Evolutionary conservation across 768 basidiomycete species (phyloP), one percentile per base, ranked within the genome.

Genomic region (Tricholoma saponaceum): DNA sequence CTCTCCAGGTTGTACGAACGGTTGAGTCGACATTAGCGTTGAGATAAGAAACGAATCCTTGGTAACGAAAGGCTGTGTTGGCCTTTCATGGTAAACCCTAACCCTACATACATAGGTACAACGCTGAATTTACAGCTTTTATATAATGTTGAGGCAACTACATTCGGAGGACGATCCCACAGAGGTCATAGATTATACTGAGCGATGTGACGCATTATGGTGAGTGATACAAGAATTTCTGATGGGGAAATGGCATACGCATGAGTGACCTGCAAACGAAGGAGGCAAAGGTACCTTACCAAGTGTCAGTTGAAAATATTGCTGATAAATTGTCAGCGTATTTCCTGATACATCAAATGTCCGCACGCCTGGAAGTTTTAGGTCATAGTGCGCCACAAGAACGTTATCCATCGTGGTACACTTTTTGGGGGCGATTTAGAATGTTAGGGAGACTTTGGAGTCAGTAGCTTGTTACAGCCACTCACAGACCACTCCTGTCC

Each of bases 1-100:
- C 66, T 94, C 90, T 47, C 92, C 91, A 7, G 91, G 74, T 67
- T 90, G 87, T 12, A 95, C 92, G 61, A 79, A 90, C 2, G 92
- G 90, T 53, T 75, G 75, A 50, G 68, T 66, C 9, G 71, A 66
- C 70, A 70, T 73, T 28, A 22, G 56, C 3, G 32, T 33, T 25
- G 43, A 12, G 39, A 46, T 53, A 13, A 49, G 35, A 32, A 35
- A 57, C 10, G 33, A 32, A 28, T 50, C 26, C 13, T 28, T 49
- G 14, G 47, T 4, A 49, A 41, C 35, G 37, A 43, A 39, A 25
- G 26, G 39, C 22, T 23, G 37, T 35, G 47, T 35, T 25, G 7
- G 50, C 9, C 16, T 41, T 41, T 3, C 5, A 41, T 10, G 9
- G 9, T 16, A 52, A 56, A 60, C 61, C 61, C 61, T 62, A 62